Evolutionary conservation across 2,329 filamentous ascomycete species (phyloP).

Genomic region (Penicillium sp.): DNA sequence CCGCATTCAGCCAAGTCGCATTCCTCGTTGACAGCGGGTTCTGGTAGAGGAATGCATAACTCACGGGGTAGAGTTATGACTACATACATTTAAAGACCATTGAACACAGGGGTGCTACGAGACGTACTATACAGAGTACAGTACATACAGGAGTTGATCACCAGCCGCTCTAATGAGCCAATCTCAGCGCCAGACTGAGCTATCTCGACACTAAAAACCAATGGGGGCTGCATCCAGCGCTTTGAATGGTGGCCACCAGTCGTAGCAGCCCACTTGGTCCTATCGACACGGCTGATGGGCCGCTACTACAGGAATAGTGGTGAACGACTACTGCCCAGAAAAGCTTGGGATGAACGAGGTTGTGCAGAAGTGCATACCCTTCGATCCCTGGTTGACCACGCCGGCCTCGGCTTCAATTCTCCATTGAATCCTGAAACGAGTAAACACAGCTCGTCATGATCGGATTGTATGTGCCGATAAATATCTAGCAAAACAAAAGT

Average conservation of each 20-base stretch:
- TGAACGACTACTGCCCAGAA: background rate
- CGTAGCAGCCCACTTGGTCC: conserved; percentile 1
- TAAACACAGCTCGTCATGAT: background rate
- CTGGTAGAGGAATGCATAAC: background rate
- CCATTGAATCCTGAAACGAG: background rate
- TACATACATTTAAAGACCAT: too few species aligned
- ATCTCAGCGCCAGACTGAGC: conserved; percentile 2
- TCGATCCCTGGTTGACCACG: background rate
- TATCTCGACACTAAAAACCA: conserved; percentile 12
- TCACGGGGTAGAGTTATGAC: background rate
- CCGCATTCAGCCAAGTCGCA: conserved; percentile 15
- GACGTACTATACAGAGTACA: background rate
- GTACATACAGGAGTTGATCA: background rate
- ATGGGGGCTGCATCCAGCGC: background rate
- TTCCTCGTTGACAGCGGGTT: conserved; percentile 17
- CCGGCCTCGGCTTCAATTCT: background rate
- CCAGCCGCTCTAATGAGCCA: background rate
- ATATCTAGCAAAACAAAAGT: background rate
- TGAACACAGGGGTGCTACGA: background rate
- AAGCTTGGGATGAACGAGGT: conserved; percentile 3
- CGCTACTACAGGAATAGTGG: background rate
- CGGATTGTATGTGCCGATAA: background rate
- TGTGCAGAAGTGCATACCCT: background rate
- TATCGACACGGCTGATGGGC: conserved; percentile 1
- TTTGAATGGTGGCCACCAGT: conserved; percentile 8